Conservation (phyloP, 2,329 filamentous ascomycete genomes). For the Aspergillus ochraceus region DNA sequence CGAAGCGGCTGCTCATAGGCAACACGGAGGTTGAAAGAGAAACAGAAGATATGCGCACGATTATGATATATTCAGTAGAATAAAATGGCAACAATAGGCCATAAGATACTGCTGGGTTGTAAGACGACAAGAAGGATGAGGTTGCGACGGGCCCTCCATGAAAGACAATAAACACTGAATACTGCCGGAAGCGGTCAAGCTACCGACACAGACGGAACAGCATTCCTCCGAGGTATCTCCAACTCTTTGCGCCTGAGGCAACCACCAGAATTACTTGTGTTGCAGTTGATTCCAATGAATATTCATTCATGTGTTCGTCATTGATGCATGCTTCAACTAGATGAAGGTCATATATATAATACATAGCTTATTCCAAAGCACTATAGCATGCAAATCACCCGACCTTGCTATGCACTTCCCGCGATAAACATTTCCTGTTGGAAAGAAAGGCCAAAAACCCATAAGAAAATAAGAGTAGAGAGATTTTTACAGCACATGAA, state of each 20-base stretch:
- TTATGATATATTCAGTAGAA: constrained; percentile 6
- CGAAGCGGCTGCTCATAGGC: background rate
- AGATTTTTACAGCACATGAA: constrained; percentile 34
- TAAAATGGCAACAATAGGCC: constrained; percentile 1
- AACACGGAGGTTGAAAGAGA: background rate
- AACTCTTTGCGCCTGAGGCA: background rate
- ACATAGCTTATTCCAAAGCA: constrained; percentile 22
- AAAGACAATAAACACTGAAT: constrained; percentile 30
- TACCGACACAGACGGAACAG: constrained; percentile 5
- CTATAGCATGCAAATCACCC: constrained; percentile 29
- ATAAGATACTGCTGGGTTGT: constrained; percentile 1
- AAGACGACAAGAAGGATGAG: background rate
- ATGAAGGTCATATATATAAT: constrained; percentile 31
- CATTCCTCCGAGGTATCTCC: background rate
- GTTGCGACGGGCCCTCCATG: constrained; percentile 6
- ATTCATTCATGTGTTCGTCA: constrained; percentile 14
- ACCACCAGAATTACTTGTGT: background rate
- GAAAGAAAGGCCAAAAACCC: constrained; percentile 19
- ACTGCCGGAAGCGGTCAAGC: constrained; percentile 21
- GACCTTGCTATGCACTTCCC: constrained; percentile 34
- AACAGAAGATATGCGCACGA: background rate
- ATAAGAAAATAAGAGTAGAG: constrained; percentile 31
- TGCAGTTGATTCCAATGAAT: background rate
- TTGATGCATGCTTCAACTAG: constrained; percentile 27
- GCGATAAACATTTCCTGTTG: constrained; percentile 24